These are phyloP conservation scores for Prunus kanzakura DNA, from an alignment of 306 rosid species.

Conservation along the genomic window DNA sequence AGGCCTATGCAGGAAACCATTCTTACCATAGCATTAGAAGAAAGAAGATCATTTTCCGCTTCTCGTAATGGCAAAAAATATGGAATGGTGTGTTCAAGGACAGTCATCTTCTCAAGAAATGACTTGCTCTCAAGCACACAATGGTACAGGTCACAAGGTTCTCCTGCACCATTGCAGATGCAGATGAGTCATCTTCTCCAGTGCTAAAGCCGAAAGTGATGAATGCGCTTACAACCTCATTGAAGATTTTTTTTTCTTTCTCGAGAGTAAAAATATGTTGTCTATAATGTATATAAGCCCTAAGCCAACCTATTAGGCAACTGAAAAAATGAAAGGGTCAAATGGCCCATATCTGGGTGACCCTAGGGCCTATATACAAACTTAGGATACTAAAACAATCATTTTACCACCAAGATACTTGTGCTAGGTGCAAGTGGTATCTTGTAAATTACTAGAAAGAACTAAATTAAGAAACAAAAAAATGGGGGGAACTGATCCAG, in stretches of 20 bases:
- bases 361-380: background rate
- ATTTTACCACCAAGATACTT: background rate
- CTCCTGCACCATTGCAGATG: slow-evolving; percentile 53
- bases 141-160: slow-evolving; percentile 76
- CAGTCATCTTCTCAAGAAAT: slow-evolving; percentile 93
- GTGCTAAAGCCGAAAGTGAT: background rate
- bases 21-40: slow-evolving; percentile 85
- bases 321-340: background rate
- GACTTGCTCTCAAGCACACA: slow-evolving; percentile 96
- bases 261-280: background rate
- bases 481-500: background rate
- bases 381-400: background rate
- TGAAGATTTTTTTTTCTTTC: background rate
- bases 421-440: background rate
- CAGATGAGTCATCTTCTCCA: slow-evolving; percentile 10
- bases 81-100: slow-evolving; percentile 88
- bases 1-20: slow-evolving; percentile 33
- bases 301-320: background rate
- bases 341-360: background rate
- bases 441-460: slow-evolving; percentile 18
- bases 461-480: background rate
- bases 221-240: background rate
- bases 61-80: slow-evolving; percentile 83
- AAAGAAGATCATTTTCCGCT: slow-evolving; percentile 83
- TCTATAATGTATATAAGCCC: background rate